phyloP scores from a whole-genome alignment of 1,284 basidiomycete species.

The Earliella scabrosa region DNA sequence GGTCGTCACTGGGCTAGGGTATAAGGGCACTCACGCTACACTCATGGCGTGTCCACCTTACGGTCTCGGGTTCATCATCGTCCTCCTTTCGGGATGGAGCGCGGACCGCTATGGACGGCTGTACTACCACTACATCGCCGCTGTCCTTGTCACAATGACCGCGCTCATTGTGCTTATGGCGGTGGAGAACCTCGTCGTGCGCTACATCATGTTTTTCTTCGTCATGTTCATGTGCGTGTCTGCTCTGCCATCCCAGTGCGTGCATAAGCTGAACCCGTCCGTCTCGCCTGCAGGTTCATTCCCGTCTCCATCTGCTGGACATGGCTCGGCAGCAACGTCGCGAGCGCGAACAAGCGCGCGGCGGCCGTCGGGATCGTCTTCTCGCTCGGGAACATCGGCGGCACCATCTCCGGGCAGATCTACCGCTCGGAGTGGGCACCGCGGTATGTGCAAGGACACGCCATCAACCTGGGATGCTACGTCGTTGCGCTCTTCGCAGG shows the following conservation, averaged over 20 bases:
- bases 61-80: slow-evolving; percentile 32
- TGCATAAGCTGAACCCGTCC: no score
- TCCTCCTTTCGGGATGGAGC: slow-evolving; percentile 30
- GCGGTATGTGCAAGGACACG: slow-evolving; percentile 37
- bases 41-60: slow-evolving; percentile 38
- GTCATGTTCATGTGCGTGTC: slow-evolving; percentile 37
- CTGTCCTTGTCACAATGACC: slow-evolving; percentile 56
- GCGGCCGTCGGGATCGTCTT: slow-evolving; percentile 35
- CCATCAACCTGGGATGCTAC: slow-evolving; percentile 36
- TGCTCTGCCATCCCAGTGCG: background rate
- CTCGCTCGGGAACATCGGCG: slow-evolving; percentile 36
- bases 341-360: slow-evolving; percentile 36
- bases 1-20: slow-evolving; percentile 41
- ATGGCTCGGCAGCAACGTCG: slow-evolving; percentile 35
- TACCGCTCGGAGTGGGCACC: slow-evolving; percentile 38
- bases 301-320: slow-evolving; percentile 37
- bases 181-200: slow-evolving; percentile 35
- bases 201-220: slow-evolving; percentile 40
- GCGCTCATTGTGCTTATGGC: slow-evolving; percentile 69
- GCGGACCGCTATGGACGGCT: slow-evolving; percentile 44
- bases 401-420: slow-evolving; percentile 34
- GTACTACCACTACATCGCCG: slow-evolving; percentile 61
- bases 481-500: slow-evolving; percentile 31
- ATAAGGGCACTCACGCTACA: slow-evolving; percentile 35
- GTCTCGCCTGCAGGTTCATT: slow-evolving; percentile 30